Evolutionary conservation across 495 filamentous ascomycete species (phyloP).

Genomic region (Melanomma pulvis-pyrius): DNA sequence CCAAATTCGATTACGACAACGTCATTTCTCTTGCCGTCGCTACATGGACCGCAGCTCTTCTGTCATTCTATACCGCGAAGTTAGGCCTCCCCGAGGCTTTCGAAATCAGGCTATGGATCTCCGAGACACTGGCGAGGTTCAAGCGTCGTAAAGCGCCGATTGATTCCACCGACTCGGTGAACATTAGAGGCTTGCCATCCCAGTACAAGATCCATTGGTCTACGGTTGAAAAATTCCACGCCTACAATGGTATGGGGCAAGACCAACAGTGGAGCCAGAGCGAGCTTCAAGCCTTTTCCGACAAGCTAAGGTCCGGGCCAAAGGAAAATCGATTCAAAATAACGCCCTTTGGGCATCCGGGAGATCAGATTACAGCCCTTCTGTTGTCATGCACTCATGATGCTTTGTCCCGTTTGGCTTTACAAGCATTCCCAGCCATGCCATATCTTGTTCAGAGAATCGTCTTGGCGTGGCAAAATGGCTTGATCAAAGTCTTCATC

Average conservation of each 20-base stretch:
- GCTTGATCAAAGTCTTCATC: conserved; percentile 53
- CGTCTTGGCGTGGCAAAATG: conserved; percentile 50
- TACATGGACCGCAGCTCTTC: conserved; percentile 58
- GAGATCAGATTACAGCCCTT: conserved; percentile 52
- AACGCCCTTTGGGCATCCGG: conserved; percentile 51
- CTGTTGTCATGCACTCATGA: conserved; percentile 47
- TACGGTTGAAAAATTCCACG: conserved; percentile 25
- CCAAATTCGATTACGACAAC: conserved; percentile 51
- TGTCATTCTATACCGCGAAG: conserved; percentile 50
- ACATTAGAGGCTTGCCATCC: conserved; percentile 45
- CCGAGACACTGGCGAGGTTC: conserved; percentile 5
- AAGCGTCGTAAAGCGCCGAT: not conserved
- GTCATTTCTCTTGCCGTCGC: conserved; percentile 56
- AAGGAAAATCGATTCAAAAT: conserved; percentile 49
- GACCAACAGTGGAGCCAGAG: conserved; percentile 45
- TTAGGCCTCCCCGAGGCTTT: conserved; percentile 40
- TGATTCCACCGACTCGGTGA: conserved; percentile 21
- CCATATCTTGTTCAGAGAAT: conserved; percentile 49
- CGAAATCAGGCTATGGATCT: conserved; percentile 17
- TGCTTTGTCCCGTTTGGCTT: conserved; percentile 36
- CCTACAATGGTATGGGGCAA: conserved; percentile 25
- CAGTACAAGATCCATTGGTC: conserved; percentile 38
- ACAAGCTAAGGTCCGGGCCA: conserved; percentile 38
- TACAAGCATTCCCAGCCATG: conserved; percentile 54
- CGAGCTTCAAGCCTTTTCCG: conserved; percentile 55